Evolutionary conservation across 345 rosid genomes (phyloP).

Genomic region (Hirschfeldia incana): DNA sequence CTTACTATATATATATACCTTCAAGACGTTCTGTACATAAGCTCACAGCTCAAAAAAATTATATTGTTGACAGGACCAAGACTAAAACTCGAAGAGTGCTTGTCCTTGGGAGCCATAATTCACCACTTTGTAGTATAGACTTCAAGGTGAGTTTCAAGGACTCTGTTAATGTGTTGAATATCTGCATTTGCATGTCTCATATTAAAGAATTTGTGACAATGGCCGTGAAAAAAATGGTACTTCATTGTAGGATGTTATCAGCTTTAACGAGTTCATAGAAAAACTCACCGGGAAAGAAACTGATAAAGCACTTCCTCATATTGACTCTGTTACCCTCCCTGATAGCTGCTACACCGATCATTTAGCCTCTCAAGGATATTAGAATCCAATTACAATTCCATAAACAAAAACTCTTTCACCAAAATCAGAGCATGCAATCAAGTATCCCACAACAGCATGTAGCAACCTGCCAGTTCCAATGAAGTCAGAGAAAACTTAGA

Average conservation of each 20-base stretch:
- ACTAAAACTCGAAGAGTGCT: conserved; percentile 58
- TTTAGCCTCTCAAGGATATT: no score
- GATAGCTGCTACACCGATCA: no score
- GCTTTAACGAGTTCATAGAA: conserved; percentile 68
- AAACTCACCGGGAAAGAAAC: conserved; percentile 60
- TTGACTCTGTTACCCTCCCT: no score
- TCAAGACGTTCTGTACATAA: background rate
- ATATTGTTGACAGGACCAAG: conserved; percentile 38
- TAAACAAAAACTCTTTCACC: no score
- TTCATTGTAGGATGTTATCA: conserved; percentile 65
- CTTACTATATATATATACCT: background rate
- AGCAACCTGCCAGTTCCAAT: no score
- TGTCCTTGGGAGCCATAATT: conserved; percentile 54
- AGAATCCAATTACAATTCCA: no score
- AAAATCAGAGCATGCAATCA: no score
- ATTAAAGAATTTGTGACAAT: background rate
- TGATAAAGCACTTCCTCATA: no score
- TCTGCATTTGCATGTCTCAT: background rate
- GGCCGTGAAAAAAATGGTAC: background rate
- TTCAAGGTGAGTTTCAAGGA: conserved; percentile 58
- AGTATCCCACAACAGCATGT: no score
- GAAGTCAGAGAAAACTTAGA: no score
- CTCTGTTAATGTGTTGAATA: background rate
- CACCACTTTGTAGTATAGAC: conserved; percentile 71
- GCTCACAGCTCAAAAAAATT: background rate